Conservation (phyloP, 306 rosid genomes). For the Cicer cuneatum region DNA sequence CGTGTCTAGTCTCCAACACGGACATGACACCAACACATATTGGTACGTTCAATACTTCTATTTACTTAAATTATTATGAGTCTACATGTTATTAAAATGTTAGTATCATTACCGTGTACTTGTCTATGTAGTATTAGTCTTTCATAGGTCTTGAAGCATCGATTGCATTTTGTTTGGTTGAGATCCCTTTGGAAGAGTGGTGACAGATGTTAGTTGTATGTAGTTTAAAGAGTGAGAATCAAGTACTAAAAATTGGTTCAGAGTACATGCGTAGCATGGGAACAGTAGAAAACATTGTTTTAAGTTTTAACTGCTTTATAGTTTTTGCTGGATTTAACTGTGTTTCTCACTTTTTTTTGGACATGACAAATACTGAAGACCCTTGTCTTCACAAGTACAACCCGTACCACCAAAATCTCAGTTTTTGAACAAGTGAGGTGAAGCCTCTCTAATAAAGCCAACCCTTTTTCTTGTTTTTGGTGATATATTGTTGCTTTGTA, state of each 20-base stretch:
- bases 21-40: too few species aligned
- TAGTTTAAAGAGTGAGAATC: constrained; percentile 33
- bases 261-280: constrained; percentile 28
- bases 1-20: too few species aligned
- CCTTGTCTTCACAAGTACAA: constrained; percentile 40
- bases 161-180: constrained; percentile 17
- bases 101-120: too few species aligned
- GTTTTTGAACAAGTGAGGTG: constrained; percentile 35
- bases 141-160: constrained; percentile 14
- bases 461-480: constrained; percentile 5
- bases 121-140: too few species aligned
- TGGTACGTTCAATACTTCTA: too few species aligned
- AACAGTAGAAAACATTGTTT: constrained; percentile 44
- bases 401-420: constrained; percentile 25
- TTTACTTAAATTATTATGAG: too few species aligned
- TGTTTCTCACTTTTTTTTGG: constrained; percentile 45
- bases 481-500: constrained; percentile 39
- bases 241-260: constrained; percentile 43
- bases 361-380: constrained; percentile 24
- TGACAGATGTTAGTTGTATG: constrained; percentile 35
- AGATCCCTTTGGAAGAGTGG: not conserved
- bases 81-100: too few species aligned
- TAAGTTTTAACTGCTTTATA: constrained; percentile 54
- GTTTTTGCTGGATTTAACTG: constrained; percentile 30
- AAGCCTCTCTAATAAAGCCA: constrained; percentile 24